These are phyloP conservation scores for Gossypium aridum DNA, from an alignment of 441 rosid genomes.

Conservation along the genomic window DNA sequence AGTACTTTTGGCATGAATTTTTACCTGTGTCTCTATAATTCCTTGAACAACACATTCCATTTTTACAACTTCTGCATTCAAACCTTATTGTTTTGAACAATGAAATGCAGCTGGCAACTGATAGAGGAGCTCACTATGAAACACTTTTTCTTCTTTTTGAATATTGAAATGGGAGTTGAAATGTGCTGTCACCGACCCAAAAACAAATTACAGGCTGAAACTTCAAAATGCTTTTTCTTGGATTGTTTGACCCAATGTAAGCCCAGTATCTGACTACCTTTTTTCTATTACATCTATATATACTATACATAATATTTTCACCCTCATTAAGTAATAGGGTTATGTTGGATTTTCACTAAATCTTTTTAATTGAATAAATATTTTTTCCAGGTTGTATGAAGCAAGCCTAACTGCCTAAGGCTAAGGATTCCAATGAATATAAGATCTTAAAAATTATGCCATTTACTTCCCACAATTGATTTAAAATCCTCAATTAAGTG, in stretches of 20 bases:
- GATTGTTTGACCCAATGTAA: not conserved
- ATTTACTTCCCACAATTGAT: not conserved
- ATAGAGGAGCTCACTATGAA: not conserved
- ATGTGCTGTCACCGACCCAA: not conserved
- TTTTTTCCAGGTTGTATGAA: too few species aligned
- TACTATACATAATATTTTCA: too few species aligned
- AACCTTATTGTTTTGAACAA: not conserved
- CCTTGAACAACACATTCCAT: slow-evolving; percentile 96
- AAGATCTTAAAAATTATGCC: not conserved
- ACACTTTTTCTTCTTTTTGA: not conserved
- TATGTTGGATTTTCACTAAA: too few species aligned
- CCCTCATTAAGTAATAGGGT: too few species aligned
- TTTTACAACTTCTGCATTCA: slow-evolving; percentile 9
- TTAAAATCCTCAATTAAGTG: not conserved
- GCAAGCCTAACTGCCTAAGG: too few species aligned
- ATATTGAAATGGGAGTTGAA: not conserved
- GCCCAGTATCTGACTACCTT: not conserved
- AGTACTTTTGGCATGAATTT: not conserved
- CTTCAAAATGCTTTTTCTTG: not conserved
- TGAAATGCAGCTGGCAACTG: not conserved
- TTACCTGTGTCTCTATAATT: slow-evolving; percentile 81
- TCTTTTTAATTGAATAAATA: too few species aligned
- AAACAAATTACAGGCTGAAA: not conserved
- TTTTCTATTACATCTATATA: too few species aligned
- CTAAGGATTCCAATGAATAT: not conserved